These are phyloP conservation scores for Verticillium tricorpus DNA, from an alignment of 2,329 filamentous ascomycete species.

Conservation along the genomic window DNA sequence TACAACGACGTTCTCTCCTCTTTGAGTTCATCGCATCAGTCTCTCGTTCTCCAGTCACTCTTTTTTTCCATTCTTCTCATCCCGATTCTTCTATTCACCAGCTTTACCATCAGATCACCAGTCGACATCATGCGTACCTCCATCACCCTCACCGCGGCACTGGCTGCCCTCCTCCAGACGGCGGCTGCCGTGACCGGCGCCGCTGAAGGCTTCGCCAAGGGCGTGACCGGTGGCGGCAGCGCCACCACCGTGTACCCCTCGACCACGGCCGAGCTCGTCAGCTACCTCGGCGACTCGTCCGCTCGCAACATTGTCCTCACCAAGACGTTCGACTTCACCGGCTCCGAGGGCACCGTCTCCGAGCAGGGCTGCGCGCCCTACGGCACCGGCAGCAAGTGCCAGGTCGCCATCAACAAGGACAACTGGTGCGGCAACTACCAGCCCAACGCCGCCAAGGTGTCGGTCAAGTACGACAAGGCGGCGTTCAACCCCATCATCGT, in stretches of 20 bases:
- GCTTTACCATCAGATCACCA: neutral
- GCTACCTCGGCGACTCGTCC: conserved; percentile 50
- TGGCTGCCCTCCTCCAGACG: conserved; percentile 9
- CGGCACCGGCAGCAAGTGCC: conserved; percentile 43
- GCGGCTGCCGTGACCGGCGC: conserved; percentile 25
- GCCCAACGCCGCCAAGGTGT: conserved; percentile 40
- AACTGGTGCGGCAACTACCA: conserved; percentile 52
- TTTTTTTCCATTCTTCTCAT: neutral
- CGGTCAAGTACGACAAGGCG: conserved; percentile 46
- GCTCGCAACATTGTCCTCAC: conserved; percentile 55
- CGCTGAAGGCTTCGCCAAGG: conserved; percentile 39
- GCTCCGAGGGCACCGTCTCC: conserved; percentile 47
- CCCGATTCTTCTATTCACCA: neutral
- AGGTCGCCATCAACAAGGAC: conserved; percentile 57
- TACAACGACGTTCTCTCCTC: neutral
- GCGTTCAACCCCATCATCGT: conserved; percentile 46
- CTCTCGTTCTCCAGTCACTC: neutral
- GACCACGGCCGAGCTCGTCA: conserved; percentile 50
- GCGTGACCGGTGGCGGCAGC: conserved; percentile 56
- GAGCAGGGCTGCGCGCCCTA: conserved; percentile 54
- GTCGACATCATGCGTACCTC: neutral
- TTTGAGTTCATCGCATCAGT: neutral
- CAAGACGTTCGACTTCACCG: conserved; percentile 52
- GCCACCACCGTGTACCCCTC: conserved; percentile 49
- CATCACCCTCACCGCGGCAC: conserved; percentile 3